Conservation (phyloP, 2,329 filamentous ascomycete species). For the Cladophialophora chaetospira region DNA sequence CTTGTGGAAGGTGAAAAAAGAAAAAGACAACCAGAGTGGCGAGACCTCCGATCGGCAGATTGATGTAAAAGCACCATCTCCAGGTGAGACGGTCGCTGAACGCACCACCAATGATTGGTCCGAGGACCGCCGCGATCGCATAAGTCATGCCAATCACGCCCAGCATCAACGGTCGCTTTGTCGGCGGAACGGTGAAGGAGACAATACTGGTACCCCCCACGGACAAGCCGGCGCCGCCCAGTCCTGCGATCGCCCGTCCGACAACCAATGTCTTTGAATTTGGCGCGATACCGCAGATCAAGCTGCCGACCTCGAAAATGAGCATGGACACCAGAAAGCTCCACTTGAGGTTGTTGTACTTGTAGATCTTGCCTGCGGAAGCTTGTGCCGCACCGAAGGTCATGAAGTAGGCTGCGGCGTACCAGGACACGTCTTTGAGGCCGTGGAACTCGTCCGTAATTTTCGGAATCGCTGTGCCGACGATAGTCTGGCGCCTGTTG, state of each 20-base stretch:
- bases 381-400: slow-evolving; percentile 48
- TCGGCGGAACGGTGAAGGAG: slow-evolving; percentile 47
- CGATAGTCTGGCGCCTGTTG: too few species aligned
- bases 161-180: slow-evolving; percentile 40
- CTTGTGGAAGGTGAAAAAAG: slow-evolving; percentile 34
- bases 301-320: background rate
- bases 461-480: slow-evolving; percentile 29
- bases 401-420: slow-evolving; percentile 44
- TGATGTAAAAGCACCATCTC: slow-evolving; percentile 45
- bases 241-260: background rate
- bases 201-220: slow-evolving; percentile 48
- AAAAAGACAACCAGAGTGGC: slow-evolving; percentile 38
- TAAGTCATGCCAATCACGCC: slow-evolving; percentile 35
- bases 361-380: slow-evolving; percentile 49
- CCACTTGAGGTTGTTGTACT: slow-evolving; percentile 48
- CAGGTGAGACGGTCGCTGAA: slow-evolving; percentile 41
- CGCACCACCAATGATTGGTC: slow-evolving; percentile 47
- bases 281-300: background rate
- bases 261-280: background rate
- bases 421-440: slow-evolving; percentile 44
- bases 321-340: slow-evolving; percentile 5
- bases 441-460: slow-evolving; percentile 41
- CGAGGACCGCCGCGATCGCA: slow-evolving; percentile 38
- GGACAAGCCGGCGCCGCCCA: slow-evolving; percentile 18
- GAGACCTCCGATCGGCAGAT: slow-evolving; percentile 37